These are phyloP conservation scores for Botrytis fabae DNA, from an alignment of 2,329 filamentous ascomycete genomes.

Conservation along the genomic window DNA sequence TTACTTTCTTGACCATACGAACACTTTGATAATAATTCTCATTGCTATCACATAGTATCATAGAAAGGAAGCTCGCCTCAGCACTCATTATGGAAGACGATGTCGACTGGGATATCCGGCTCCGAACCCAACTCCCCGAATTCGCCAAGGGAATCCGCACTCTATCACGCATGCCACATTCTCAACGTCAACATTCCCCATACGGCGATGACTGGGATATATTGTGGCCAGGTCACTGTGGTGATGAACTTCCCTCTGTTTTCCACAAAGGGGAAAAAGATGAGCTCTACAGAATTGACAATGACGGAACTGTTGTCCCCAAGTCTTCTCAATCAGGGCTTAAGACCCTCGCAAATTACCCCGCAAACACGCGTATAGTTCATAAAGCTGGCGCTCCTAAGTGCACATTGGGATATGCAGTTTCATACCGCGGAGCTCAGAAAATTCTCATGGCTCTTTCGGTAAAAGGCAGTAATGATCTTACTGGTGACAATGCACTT, in stretches of 20 bases:
- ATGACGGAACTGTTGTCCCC: conserved; percentile 38
- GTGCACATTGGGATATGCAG: conserved; percentile 42
- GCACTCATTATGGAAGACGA: conserved; percentile 48
- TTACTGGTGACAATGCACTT: conserved; percentile 41
- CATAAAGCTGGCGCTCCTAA: conserved; percentile 36
- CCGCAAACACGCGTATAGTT: conserved; percentile 34
- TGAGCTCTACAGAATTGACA: conserved; percentile 31
- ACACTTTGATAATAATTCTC: background rate
- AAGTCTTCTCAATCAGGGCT: conserved; percentile 26
- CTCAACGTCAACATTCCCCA: conserved; percentile 31
- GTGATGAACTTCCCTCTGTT: conserved; percentile 20
- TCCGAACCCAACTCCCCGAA: conserved; percentile 41
- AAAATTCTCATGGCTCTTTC: conserved; percentile 64
- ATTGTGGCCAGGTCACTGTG: conserved; percentile 44
- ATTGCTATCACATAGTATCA: conserved; percentile 30
- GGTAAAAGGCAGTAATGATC: conserved; percentile 32
- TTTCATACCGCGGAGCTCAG: conserved; percentile 43
- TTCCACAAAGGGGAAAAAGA: conserved; percentile 19
- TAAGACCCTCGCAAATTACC: conserved; percentile 22
- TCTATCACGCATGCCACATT: conserved; percentile 21
- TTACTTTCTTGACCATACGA: background rate
- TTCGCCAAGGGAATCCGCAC: conserved; percentile 32
- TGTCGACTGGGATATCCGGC: conserved; percentile 46
- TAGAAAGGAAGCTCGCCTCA: conserved; percentile 31
- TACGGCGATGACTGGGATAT: conserved; percentile 45